Conservation (phyloP, 2,329 filamentous ascomycete genomes). For the Colletotrichum coccodes region DNA sequence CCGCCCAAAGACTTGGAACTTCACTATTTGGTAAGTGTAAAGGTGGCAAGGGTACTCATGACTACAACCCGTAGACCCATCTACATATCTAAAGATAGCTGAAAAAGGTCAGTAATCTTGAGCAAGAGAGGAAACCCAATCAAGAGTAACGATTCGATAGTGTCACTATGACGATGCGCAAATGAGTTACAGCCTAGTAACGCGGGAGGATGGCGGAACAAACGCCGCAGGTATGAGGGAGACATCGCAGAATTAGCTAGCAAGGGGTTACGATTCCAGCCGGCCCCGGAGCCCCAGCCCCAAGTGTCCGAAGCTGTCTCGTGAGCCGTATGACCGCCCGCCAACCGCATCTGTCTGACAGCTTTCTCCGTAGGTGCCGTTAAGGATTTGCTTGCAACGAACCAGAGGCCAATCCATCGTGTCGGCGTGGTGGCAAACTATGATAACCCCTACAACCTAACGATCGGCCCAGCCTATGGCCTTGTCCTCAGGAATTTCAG, state of each 20-base stretch:
- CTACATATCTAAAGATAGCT: too few species aligned
- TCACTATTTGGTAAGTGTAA: background rate
- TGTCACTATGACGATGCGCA: too few species aligned
- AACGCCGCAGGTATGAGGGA: background rate
- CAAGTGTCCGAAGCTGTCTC: too few species aligned
- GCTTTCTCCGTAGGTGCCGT: too few species aligned
- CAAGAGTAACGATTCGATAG: background rate
- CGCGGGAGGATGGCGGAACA: background rate
- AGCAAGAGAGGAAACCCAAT: background rate
- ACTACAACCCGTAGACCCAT: background rate
- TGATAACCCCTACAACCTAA: too few species aligned
- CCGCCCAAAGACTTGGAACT: background rate
- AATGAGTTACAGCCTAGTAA: background rate
- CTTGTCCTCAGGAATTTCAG: background rate
- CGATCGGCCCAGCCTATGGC: background rate
- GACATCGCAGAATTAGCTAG: background rate
- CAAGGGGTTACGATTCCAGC: background rate
- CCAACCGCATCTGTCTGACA: background rate
- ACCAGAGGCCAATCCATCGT: background rate
- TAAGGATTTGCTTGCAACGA: background rate
- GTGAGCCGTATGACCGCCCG: background rate
- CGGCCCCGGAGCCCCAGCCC: background rate
- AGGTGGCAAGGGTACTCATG: background rate
- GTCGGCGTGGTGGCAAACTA: background rate
- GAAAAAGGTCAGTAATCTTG: background rate